A percentile compares a stretch with the other conserved stretches of the same genome.
phyloP scores from a whole-genome alignment of 2,329 filamentous ascomycete species.

The Podosphaera leucotricha region DNA sequence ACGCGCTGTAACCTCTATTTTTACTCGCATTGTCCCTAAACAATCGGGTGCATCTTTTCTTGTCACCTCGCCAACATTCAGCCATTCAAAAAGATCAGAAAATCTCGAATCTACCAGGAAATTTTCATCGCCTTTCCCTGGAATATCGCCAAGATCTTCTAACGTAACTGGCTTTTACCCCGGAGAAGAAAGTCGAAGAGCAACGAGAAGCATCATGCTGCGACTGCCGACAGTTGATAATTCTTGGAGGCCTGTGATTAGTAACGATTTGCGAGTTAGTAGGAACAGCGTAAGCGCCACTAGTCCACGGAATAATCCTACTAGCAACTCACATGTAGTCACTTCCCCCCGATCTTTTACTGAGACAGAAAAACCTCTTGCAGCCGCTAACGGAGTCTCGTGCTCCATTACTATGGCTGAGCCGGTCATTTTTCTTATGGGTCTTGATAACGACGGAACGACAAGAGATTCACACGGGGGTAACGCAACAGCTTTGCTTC shows the following conservation, averaged over 20 bases:
- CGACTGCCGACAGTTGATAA: conserved; percentile 5
- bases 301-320: not conserved
- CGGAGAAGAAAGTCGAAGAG: conserved; percentile 9
- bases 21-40: conserved; percentile 10
- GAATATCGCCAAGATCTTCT: conserved; percentile 5
- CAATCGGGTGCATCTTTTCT: conserved; percentile 6
- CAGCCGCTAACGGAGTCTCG: conserved; percentile 49
- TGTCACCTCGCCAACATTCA: not conserved
- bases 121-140: not conserved
- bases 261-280: not conserved
- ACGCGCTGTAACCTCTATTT: conserved; percentile 15
- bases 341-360: not conserved
- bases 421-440: conserved; percentile 56
- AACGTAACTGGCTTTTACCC: conserved; percentile 7
- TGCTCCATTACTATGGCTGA: conserved; percentile 56
- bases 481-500: conserved; percentile 46
- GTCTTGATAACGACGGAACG: conserved; percentile 36
- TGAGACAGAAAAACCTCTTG: conserved; percentile 42
- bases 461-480: conserved; percentile 8
- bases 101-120: conserved; percentile 5
- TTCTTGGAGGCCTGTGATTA: not conserved
- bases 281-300: not conserved
- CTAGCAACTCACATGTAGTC: not conserved
- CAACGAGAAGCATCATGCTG: conserved; percentile 8
- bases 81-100: conserved; percentile 6